These are phyloP conservation scores for Limtongia smithiae DNA, from an alignment of 805 yeast species.

Conservation along the genomic window DNA sequence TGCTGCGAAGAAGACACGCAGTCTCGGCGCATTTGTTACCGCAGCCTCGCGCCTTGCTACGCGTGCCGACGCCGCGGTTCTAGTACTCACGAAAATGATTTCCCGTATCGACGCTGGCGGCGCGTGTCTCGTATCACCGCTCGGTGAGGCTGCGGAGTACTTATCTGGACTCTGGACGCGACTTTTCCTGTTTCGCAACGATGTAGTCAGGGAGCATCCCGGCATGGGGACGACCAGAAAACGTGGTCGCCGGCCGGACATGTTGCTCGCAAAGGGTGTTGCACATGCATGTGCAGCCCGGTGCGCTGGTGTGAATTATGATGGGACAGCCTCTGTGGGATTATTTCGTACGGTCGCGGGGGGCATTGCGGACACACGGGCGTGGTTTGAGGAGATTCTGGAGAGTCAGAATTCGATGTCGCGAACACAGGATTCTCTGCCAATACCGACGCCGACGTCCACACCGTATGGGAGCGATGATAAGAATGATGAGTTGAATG, in stretches of 20 bases:
- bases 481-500: too few relatives aligned
- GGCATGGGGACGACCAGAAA: not conserved
- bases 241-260: not conserved
- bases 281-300: constrained; percentile 22
- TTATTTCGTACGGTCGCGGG: constrained; percentile 12
- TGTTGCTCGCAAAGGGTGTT: constrained; percentile 10
- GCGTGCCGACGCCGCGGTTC: constrained; percentile 9
- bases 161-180: constrained; percentile 18
- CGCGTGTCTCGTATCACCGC: constrained; percentile 16
- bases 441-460: too few relatives aligned
- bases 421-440: not conserved
- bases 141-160: constrained; percentile 18
- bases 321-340: constrained; percentile 7
- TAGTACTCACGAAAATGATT: constrained; percentile 18
- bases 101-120: constrained; percentile 10
- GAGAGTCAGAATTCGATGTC: not conserved
- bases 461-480: too few relatives aligned
- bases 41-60: constrained; percentile 9
- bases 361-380: constrained; percentile 11
- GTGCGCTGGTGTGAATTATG: constrained; percentile 22
- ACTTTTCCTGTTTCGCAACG: constrained; percentile 17
- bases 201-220: constrained; percentile 3
- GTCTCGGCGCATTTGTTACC: constrained; percentile 5
- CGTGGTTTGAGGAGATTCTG: constrained; percentile 11
- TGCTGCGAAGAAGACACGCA: constrained; percentile 9